Percentiles rank a stretch among this genome's conserved stretches.
Conservation (phyloP, 768 basidiomycete genomes). For the Psilocybe subaeruginosa region DNA sequence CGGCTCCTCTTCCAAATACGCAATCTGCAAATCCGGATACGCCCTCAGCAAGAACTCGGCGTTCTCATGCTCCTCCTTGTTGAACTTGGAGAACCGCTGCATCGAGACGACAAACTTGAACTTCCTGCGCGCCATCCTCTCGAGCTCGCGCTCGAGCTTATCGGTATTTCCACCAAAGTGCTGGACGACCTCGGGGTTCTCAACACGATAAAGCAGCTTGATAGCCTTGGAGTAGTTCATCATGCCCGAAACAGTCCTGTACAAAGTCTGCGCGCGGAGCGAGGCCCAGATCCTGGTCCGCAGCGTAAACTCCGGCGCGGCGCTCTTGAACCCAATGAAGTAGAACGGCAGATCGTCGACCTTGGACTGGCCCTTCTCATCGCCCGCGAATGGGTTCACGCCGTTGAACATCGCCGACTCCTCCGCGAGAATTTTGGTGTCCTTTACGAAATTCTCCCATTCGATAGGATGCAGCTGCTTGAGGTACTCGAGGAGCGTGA, state of each 20-base stretch:
- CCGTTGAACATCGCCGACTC: conserved; percentile 89
- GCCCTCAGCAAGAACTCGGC: conserved; percentile 97
- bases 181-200: conserved; percentile 99
- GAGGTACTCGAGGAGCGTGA: conserved; percentile 95
- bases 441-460: conserved; percentile 99
- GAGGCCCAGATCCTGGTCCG: conserved; percentile 99
- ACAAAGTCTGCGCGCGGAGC: conserved; percentile 96
- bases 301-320: conserved; percentile 96
- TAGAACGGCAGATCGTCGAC: conserved; percentile 96
- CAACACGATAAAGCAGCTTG: conserved; percentile 98
- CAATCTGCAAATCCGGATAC: conserved; percentile 98
- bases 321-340: conserved; percentile 98
- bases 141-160: conserved; percentile 92
- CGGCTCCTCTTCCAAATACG: conserved; percentile 96
- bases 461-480: conserved; percentile 98
- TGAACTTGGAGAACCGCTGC: conserved; percentile 99
- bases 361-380: conserved; percentile 84
- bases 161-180: conserved; percentile 97
- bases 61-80: conserved; percentile 99
- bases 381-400: conserved; percentile 63
- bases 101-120: conserved; percentile 99
- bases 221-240: conserved; percentile 99
- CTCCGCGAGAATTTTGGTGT: conserved; percentile 98
- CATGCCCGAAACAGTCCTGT: conserved; percentile 99
- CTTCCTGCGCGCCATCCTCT: conserved; percentile 96